These are phyloP conservation scores for Holtermanniella nyarrowii DNA, from an alignment of 768 basidiomycete species.

Conservation along the genomic window DNA sequence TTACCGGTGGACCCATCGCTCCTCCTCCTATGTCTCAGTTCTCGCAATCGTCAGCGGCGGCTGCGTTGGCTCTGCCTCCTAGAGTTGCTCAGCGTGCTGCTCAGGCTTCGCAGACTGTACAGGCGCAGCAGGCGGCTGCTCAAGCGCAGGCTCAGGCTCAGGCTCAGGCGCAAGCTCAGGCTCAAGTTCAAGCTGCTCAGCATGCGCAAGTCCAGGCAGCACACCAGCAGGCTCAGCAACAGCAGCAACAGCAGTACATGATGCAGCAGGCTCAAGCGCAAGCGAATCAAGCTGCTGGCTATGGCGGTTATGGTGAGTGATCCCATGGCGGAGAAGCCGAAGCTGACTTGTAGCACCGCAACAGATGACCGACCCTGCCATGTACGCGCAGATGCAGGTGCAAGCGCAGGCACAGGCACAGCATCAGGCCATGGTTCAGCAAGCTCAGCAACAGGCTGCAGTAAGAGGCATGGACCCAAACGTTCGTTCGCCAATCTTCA, in stretches of 20 bases:
- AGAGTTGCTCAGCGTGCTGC: slow-evolving; percentile 26
- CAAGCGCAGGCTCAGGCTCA: slow-evolving; percentile 5
- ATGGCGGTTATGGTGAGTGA: slow-evolving; percentile 21
- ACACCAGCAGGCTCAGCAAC: slow-evolving; percentile 15
- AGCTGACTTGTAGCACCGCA: not conserved
- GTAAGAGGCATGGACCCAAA: slow-evolving; percentile 14
- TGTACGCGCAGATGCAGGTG: slow-evolving; percentile 21
- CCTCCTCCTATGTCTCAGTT: slow-evolving; percentile 25
- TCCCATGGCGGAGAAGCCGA: not conserved
- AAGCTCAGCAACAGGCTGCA: slow-evolving; percentile 16
- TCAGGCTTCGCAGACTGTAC: slow-evolving; percentile 28
- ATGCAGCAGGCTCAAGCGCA: slow-evolving; percentile 2
- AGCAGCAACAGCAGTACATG: slow-evolving; percentile 18
- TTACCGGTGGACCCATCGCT: slow-evolving; percentile 42
- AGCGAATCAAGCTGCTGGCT: slow-evolving; percentile 10
- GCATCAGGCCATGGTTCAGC: slow-evolving; percentile 13
- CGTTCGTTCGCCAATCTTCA: slow-evolving; percentile 6
- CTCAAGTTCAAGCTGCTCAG: slow-evolving; percentile 12
- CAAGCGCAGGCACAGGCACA: slow-evolving; percentile 30
- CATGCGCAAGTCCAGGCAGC: slow-evolving; percentile 8
- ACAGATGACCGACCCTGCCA: slow-evolving; percentile 14
- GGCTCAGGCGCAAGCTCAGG: slow-evolving; percentile 12
- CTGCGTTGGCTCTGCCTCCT: slow-evolving; percentile 26
- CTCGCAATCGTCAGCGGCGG: slow-evolving; percentile 25
- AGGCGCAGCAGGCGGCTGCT: slow-evolving; percentile 18